Evolutionary conservation across 129 eudicot genomes (phyloP).

Genomic region (Pittosporum tobira): DNA sequence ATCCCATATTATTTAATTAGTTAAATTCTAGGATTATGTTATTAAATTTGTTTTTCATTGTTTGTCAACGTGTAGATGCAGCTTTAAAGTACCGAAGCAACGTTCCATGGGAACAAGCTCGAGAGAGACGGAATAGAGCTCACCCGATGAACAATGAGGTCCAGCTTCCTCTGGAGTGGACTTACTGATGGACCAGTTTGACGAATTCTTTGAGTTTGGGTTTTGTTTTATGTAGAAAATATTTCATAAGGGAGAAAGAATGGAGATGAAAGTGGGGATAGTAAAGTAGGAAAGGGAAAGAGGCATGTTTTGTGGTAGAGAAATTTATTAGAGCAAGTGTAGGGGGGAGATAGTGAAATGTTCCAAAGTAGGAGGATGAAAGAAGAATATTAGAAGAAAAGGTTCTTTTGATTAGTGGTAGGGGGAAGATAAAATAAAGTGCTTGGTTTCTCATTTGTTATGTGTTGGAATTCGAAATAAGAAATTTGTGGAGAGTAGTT

Average conservation of each 20-base stretch:
- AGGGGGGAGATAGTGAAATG: neutral
- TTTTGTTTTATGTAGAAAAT: neutral
- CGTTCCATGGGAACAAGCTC: slow-evolving; percentile 11
- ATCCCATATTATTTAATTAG: neutral
- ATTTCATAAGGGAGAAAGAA: neutral
- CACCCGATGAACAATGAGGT: slow-evolving; percentile 28
- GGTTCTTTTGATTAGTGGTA: neutral
- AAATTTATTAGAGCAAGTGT: neutral
- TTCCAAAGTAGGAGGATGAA: no score
- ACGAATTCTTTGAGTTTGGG: neutral
- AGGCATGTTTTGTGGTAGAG: slow-evolving; percentile 3
- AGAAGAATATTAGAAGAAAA: neutral
- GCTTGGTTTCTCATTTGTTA: slow-evolving; percentile 8
- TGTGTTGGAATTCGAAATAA: no score
- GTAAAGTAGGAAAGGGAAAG: neutral
- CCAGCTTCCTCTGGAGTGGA: slow-evolving; percentile 80
- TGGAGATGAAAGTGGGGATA: neutral
- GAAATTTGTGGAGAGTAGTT: no score
- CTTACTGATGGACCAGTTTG: slow-evolving; percentile 28
- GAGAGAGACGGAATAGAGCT: slow-evolving; percentile 23
- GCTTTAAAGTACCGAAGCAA: slow-evolving; percentile 26
- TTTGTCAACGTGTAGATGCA: slow-evolving; percentile 13
- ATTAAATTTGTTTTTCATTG: no score
- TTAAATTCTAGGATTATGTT: neutral
- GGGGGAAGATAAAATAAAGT: slow-evolving; percentile 1